Conservation (phyloP, 2,329 filamentous ascomycete species). For the Colletotrichum euphorbiae region DNA sequence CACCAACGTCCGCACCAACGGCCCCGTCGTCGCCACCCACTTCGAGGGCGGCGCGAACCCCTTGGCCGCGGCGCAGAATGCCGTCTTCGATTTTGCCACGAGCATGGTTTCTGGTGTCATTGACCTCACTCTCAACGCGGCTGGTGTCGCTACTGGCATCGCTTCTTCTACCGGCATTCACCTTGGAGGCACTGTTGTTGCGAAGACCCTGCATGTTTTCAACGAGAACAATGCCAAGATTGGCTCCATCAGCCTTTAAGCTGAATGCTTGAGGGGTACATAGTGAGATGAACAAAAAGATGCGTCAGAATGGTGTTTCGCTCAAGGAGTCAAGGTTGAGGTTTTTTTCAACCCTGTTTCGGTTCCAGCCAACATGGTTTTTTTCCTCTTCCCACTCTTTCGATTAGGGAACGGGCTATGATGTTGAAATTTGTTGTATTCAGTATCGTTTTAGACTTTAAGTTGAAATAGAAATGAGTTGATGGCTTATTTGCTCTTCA, state of each 20-base stretch:
- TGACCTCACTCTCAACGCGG: not conserved
- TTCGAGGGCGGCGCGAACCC: not conserved
- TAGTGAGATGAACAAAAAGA: not conserved
- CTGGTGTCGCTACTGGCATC: not conserved
- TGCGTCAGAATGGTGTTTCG: not conserved
- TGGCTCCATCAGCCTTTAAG: accelerated
- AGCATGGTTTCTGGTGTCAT: not conserved
- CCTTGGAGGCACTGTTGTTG: accelerated
- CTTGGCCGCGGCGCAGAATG: accelerated
- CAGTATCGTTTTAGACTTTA: not conserved
- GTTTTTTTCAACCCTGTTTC: not conserved
- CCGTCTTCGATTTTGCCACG: not conserved
- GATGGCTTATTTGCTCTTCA: not conserved
- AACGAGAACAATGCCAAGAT: not conserved
- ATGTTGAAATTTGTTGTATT: not conserved
- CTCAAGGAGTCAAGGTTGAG: not conserved
- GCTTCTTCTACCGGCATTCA: not conserved
- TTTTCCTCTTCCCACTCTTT: not conserved
- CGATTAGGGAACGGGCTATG: not conserved
- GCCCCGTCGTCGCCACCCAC: not conserved
- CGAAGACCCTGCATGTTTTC: not conserved
- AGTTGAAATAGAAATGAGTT: not conserved
- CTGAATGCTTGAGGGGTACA: accelerated
- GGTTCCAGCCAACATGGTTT: not conserved
- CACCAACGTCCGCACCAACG: not conserved